These are phyloP conservation scores for Paraleonurus japonicus DNA, from an alignment of 257 asterid species.

Conservation along the genomic window DNA sequence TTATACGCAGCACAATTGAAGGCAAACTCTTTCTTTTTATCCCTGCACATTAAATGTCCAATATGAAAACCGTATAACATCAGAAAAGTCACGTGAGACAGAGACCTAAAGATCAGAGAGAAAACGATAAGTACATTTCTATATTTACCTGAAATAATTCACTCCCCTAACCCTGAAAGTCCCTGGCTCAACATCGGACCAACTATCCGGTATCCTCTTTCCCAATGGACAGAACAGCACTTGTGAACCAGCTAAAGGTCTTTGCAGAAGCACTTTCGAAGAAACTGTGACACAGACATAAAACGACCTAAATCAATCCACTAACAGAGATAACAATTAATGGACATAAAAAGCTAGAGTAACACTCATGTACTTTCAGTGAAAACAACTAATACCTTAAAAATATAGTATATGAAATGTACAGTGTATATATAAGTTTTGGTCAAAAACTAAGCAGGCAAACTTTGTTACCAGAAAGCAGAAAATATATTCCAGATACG, in stretches of 20 bases:
- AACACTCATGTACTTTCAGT: too few species aligned
- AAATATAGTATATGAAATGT: too few species aligned
- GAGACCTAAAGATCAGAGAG: neutral
- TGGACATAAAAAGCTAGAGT: too few species aligned
- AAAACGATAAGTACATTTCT: neutral
- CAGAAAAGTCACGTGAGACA: neutral
- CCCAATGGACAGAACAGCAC: conserved; percentile 81
- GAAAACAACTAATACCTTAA: too few species aligned
- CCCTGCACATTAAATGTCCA: conserved; percentile 47
- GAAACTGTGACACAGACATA: conserved; percentile 51
- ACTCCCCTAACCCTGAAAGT: conserved; percentile 78
- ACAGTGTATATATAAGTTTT: neutral
- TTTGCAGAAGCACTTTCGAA: conserved; percentile 64
- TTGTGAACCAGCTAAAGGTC: conserved; percentile 89
- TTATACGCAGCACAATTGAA: conserved; percentile 73
- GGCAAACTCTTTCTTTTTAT: conserved; percentile 82
- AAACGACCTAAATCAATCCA: neutral
- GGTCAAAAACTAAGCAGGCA: neutral
- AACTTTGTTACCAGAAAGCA: neutral
- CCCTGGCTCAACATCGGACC: conserved; percentile 85
- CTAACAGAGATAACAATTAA: too few species aligned
- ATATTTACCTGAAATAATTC: conserved; percentile 60
- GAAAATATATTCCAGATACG: too few species aligned
- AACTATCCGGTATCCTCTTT: conserved; percentile 77
- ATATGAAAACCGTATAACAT: neutral